Evolutionary conservation across 139 green algal species (phyloP), one percentile per base, ranked within the genome.

Genomic region (Picochlorum sp.): DNA sequence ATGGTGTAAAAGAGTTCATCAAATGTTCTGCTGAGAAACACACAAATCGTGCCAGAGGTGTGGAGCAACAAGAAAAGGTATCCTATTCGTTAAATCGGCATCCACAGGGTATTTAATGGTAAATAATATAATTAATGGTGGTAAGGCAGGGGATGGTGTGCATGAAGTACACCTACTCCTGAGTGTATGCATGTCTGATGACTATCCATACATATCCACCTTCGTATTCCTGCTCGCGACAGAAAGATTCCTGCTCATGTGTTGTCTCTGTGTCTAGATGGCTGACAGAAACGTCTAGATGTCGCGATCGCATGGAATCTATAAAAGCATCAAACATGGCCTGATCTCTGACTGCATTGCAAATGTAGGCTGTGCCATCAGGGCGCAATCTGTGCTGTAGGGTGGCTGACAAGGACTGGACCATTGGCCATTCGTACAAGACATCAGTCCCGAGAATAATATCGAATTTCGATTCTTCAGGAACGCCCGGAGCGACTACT

Each of bases 381-480:
- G 62, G 70, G 8, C 50, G 37, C 28, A 90, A 57, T 4, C 83
- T 59, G 51, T 87, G 78, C 38, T 59, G 63, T n/a, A 92, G 16
- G 10, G 81, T 81, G 37, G 82, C 75, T 18, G 85, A 77, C 38
- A 92, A 20, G 37, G 44, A 50, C 30, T 58, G 15, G 1, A 41
- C 60, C 60, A 67, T 72, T 38, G 50, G 20, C 63, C 51, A 76
- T 73, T 93, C 86, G 65, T 93, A 93, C 72, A 93, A 76, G 9
- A 92, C 70, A 58, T 93, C 86, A 6, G 76, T 86, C 0, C 81
- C 86, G 20, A 93, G 54, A 3, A 93, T 72, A 0, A 92, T 63
- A 0, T 75, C 49, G 65, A 84, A 93, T 4, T 49, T 63, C 26
- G 82, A 70, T 23, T 45, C 21, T 0, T 28, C n/a, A 2, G 55